A percentile compares a stretch with the other conserved stretches of the same genome.
Conservation (phyloP, 2,329 filamentous ascomycete species). For the Passalora sequoiae region DNA sequence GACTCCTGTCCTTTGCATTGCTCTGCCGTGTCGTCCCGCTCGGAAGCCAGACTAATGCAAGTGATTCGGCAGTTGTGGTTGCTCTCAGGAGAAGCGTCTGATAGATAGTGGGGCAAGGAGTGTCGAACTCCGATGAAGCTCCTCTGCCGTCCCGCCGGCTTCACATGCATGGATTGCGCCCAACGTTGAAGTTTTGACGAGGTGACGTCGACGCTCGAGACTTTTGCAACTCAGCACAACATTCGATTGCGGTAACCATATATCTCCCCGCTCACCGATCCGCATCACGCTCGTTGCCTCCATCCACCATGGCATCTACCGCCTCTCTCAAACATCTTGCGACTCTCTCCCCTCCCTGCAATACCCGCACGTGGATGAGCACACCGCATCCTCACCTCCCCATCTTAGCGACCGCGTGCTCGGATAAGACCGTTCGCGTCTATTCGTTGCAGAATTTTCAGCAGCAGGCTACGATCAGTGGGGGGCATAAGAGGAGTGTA, state of each 20-base stretch:
- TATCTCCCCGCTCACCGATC: too few species aligned
- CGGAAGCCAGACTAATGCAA: constrained; percentile 1
- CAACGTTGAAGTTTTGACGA: not conserved
- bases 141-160: not conserved
- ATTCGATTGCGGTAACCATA: too few species aligned
- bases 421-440: constrained; percentile 78
- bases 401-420: constrained; percentile 80
- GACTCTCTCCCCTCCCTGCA: constrained; percentile 50
- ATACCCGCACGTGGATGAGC: constrained; percentile 73
- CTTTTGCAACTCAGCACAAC: too few species aligned
- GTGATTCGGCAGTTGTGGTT: not conserved
- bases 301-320: constrained; percentile 18
- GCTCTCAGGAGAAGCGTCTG: not conserved
- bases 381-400: constrained; percentile 81
- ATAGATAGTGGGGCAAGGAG: constrained; percentile 4
- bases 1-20: not conserved
- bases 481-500: constrained; percentile 88
- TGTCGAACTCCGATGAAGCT: too few species aligned
- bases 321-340: constrained; percentile 47
- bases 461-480: constrained; percentile 71
- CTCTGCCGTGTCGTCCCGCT: too few species aligned
- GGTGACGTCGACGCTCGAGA: not conserved
- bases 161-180: not conserved
- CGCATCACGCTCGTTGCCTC: not conserved
- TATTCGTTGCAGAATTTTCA: constrained; percentile 80